phyloP scores from a whole-genome alignment of 2,329 filamentous ascomycete genomes.

The Apiospora rasikravindrae region DNA sequence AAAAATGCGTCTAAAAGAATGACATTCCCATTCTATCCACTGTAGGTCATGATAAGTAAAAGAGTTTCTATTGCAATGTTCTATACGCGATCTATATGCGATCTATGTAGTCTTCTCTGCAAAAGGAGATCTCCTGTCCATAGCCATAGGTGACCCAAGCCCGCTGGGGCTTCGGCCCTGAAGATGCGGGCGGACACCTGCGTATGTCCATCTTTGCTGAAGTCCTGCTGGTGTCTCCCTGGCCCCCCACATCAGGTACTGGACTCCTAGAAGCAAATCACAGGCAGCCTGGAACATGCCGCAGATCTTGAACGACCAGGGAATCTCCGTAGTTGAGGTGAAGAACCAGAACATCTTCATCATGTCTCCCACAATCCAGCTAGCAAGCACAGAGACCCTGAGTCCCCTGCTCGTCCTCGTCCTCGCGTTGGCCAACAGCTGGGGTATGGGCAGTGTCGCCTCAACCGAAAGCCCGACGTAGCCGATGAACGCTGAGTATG shows the following conservation, averaged over 20 bases:
- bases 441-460: slow-evolving; percentile 80
- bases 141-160: slow-evolving; percentile 44
- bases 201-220: slow-evolving; percentile 34
- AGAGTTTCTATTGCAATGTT: not conserved
- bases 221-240: slow-evolving; percentile 42
- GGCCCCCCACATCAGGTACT: slow-evolving; percentile 74
- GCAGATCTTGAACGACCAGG: slow-evolving; percentile 81
- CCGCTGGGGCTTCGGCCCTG: slow-evolving; percentile 41
- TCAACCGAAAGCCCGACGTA: slow-evolving; percentile 79
- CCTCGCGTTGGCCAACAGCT: slow-evolving; percentile 74
- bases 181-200: slow-evolving; percentile 36
- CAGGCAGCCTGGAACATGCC: slow-evolving; percentile 81
- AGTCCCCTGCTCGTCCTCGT: slow-evolving; percentile 78
- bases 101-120: slow-evolving; percentile 38
- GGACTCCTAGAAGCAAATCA: slow-evolving; percentile 74
- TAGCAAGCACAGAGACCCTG: slow-evolving; percentile 74
- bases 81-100: slow-evolving; percentile 28
- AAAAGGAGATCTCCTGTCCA: slow-evolving; percentile 45
- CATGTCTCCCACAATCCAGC: slow-evolving; percentile 79
- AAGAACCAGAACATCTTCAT: slow-evolving; percentile 93
- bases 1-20: not conserved
- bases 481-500: slow-evolving; percentile 73
- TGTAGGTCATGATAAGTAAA: not conserved
- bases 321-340: slow-evolving; percentile 71
- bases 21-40: not conserved